Evolutionary conservation across 768 basidiomycete genomes (phyloP), one percentile per base, ranked within the genome.

Genomic region (Kwoniella botswanensis): DNA sequence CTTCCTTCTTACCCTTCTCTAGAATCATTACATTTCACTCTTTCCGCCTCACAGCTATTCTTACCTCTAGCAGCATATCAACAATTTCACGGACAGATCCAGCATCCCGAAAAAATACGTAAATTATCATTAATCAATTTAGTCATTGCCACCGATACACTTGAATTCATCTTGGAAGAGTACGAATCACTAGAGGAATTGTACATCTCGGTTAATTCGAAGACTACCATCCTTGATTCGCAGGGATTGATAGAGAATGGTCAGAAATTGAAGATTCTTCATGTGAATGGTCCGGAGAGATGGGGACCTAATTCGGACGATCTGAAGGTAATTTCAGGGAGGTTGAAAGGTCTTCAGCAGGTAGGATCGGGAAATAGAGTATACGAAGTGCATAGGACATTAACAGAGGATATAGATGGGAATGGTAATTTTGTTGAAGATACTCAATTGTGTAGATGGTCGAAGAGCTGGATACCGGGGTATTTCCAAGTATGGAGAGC

Each of bases 401-500:
- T 71, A 53, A 43, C 59, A 21, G 46, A 41, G 26, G 44, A 58
- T 44, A 17, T 7, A 29, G 67, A 60, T 50, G 29, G 18, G 10
- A n/a, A 54, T 13, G 53, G 63, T 15, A 35, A 29, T 50, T 5
- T 6, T 6, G 52, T 56, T 54, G 26, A 68, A 26, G 53, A 64
- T 24, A 77, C 74, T 1, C 73, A 78, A 60, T 54, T 80, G 35
- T 35, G n/a, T 41, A 65, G 77, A 52, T 80, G 79, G 79, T 58
- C 67, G 11, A 74, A 66, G 44, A 76, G 75, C 12, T 58, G 22
- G 42, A 76, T 76, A 2, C 79, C 79, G 1, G 74, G 68, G 0
- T 80, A 80, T 70, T 80, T 80, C 67, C 74, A 76, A 61, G 70
- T 78, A 22, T 78, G 76, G 79, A 21, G 79, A 21, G 79, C 68